Conservation (phyloP, 1,139 yeast genomes). For the Geotrichum carabidarum region DNA sequence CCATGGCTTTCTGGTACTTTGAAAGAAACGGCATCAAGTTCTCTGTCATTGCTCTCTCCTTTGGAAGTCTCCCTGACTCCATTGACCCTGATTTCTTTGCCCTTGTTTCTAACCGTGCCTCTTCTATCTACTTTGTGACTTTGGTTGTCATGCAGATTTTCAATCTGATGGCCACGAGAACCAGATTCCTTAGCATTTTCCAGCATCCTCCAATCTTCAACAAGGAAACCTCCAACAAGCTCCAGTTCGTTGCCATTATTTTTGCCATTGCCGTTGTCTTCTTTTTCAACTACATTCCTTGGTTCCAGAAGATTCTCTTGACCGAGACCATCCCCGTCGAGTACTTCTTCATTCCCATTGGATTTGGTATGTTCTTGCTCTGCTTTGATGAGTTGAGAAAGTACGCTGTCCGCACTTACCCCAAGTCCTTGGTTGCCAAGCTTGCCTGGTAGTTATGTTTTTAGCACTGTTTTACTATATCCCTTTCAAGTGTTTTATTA, state of each 20-base stretch:
- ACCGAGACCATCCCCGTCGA: slow-evolving; percentile 43
- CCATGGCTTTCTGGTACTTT: slow-evolving; percentile 42
- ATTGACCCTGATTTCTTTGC: slow-evolving; percentile 23
- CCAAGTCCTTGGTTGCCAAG: neutral
- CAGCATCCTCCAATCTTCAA: slow-evolving; percentile 38
- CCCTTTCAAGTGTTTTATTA: no score
- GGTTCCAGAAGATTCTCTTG: slow-evolving; percentile 39
- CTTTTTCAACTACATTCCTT: slow-evolving; percentile 34
- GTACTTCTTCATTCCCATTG: slow-evolving; percentile 45
- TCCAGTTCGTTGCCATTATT: slow-evolving; percentile 38
- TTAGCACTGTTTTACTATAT: neutral
- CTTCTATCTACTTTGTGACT: slow-evolving; percentile 47
- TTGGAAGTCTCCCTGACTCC: slow-evolving; percentile 35
- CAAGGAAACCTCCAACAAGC: slow-evolving; percentile 29
- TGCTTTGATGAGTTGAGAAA: slow-evolving; percentile 44
- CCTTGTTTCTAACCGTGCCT: slow-evolving; percentile 36
- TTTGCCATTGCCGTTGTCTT: slow-evolving; percentile 37
- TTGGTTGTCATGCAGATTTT: slow-evolving; percentile 48
- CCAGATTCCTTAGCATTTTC: slow-evolving; percentile 43
- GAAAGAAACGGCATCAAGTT: slow-evolving; percentile 40
- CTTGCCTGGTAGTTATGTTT: slow-evolving; percentile 8
- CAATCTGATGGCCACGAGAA: slow-evolving; percentile 44
- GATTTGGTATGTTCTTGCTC: slow-evolving; percentile 42
- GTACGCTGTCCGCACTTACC: slow-evolving; percentile 30
- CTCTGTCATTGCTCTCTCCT: slow-evolving; percentile 37